phyloP scores from a whole-genome alignment of 805 yeast species.

The Candida stauntonica region DNA sequence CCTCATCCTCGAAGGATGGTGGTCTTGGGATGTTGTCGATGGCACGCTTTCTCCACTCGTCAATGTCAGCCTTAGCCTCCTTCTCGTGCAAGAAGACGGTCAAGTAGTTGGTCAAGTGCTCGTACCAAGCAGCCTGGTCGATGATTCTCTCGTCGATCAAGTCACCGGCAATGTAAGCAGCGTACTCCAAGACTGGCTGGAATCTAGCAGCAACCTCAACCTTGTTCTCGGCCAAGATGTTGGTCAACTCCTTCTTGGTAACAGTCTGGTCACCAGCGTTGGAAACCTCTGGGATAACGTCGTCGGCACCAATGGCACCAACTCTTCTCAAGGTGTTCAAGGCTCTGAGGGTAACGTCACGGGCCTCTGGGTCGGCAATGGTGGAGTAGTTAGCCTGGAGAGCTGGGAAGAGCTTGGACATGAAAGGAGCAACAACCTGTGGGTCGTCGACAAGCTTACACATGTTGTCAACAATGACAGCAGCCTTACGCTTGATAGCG shows the following conservation, averaged over 20 bases:
- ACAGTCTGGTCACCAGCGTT: conserved; percentile 96
- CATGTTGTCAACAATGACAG: conserved; percentile 99
- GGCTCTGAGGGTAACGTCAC: conserved; percentile 97
- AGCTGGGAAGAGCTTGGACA: conserved; percentile 93
- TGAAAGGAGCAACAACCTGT: conserved; percentile 99
- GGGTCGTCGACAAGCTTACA: conserved; percentile 99
- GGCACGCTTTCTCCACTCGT: conserved; percentile 92
- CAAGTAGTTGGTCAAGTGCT: conserved; percentile 86
- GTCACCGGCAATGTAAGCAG: conserved; percentile 97
- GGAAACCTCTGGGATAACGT: conserved; percentile 92
- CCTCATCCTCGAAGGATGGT: conserved; percentile 93
- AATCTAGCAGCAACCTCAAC: conserved; percentile 68
- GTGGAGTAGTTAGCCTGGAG: conserved; percentile 88
- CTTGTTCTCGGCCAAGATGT: conserved; percentile 63
- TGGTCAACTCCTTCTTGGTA: conserved; percentile 76
- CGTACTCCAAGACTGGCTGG: conserved; percentile 69
- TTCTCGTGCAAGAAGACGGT: conserved; percentile 93
- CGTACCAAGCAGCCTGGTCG: conserved; percentile 89
- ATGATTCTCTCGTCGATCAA: conserved; percentile 96
- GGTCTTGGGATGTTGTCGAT: conserved; percentile 97
- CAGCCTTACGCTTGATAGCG: conserved; percentile 98
- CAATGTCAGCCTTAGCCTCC: conserved; percentile 85
- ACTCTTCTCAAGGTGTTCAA: conserved; percentile 97
- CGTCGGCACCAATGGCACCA: conserved; percentile 92
- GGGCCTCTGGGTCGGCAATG: conserved; percentile 99